phyloP scores from a whole-genome alignment of 495 filamentous ascomycete genomes.

The Cryomyces antarcticus region DNA sequence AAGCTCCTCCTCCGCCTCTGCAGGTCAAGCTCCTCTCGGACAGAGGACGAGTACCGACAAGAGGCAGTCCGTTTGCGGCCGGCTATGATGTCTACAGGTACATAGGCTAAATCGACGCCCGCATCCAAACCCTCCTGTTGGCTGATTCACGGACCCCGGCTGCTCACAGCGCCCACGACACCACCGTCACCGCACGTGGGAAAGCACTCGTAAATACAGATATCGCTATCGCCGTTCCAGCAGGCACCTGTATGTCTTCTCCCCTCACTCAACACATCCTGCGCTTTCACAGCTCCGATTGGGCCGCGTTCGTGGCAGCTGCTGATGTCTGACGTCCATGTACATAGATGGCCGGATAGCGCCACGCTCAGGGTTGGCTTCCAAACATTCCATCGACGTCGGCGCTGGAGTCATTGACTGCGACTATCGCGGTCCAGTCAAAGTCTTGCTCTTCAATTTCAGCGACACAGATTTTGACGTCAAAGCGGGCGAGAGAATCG shows the following conservation, averaged over 20 bases:
- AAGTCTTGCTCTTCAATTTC: conserved; percentile 88
- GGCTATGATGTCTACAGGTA: conserved; percentile 71
- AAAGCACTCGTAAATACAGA: conserved; percentile 79
- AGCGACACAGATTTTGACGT: conserved; percentile 62
- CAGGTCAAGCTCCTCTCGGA: conserved; percentile 70
- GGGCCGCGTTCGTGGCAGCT: neutral
- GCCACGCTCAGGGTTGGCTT: conserved; percentile 75
- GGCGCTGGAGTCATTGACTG: conserved; percentile 94
- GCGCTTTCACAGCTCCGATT: neutral
- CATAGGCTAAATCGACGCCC: neutral
- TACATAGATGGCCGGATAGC: conserved; percentile 68
- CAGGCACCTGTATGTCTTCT: conserved; percentile 52
- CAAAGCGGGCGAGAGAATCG: conserved; percentile 70
- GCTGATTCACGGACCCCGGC: neutral
- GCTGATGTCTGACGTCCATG: neutral
- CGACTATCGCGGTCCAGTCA: conserved; percentile 86
- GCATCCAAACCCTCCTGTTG: no score
- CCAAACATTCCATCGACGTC: conserved; percentile 85
- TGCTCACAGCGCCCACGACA: conserved; percentile 37
- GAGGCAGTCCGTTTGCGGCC: conserved; percentile 74
- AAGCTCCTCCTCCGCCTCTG: conserved; percentile 32
- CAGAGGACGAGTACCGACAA: conserved; percentile 55
- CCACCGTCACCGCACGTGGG: conserved; percentile 58
- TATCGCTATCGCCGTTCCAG: conserved; percentile 70
- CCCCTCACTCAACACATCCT: neutral